A percentile compares a stretch with the other conserved stretches of the same genome.
Evolutionary conservation across 306 rosid species (phyloP).

Genomic region (Malus fusca): DNA sequence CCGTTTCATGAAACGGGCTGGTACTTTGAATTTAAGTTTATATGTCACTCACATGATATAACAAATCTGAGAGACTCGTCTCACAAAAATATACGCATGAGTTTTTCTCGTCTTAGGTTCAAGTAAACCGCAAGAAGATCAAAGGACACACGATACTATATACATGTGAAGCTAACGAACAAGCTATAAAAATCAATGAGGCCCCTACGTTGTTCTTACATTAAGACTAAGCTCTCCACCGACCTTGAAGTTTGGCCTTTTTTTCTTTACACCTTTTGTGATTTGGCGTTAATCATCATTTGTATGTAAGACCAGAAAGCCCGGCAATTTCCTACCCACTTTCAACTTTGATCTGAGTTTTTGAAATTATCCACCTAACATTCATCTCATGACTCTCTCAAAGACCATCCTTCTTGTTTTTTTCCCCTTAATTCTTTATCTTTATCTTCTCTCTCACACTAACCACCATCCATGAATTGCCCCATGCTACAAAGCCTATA

Average conservation of each 20-base stretch:
- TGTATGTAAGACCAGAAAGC: background rate
- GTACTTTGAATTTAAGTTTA: no score
- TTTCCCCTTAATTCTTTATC: background rate
- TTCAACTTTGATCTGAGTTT: background rate
- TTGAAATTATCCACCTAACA: conserved; percentile 2
- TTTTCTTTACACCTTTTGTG: background rate
- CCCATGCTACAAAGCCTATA: background rate
- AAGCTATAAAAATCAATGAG: background rate
- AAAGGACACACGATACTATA: background rate
- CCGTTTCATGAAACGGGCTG: no score
- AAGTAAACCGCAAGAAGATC: background rate
- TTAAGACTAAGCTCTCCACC: background rate
- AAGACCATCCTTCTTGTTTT: background rate
- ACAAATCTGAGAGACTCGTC: no score
- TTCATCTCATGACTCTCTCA: background rate
- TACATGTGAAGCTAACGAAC: background rate
- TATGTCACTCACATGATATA: no score
- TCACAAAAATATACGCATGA: no score
- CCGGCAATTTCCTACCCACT: background rate
- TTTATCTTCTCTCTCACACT: conserved; percentile 13
- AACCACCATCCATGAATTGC: background rate
- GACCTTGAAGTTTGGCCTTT: background rate
- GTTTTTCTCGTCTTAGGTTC: background rate
- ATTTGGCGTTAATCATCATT: background rate
- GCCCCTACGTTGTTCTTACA: no score